A percentile compares a stretch with the other conserved stretches of the same genome.
These are phyloP conservation scores for Quercus rubra DNA, from an alignment of 306 rosid genomes.

Conservation along the genomic window DNA sequence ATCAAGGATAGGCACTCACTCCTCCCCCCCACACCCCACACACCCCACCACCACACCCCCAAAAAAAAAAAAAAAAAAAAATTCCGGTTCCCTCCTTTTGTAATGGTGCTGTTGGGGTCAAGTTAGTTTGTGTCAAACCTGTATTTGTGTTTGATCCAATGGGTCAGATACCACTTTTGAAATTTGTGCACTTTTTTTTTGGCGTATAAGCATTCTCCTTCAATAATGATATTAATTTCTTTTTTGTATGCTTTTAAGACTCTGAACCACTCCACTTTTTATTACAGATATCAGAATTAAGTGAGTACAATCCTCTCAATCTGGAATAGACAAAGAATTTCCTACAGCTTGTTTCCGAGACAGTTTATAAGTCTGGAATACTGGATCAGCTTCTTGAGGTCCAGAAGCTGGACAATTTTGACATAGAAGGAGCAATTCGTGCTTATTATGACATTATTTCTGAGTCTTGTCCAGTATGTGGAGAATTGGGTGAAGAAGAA, in stretches of 20 bases:
- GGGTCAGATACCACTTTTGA: background rate
- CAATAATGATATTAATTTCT: too few species aligned
- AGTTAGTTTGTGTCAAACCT: background rate
- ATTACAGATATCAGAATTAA: slow-evolving; percentile 62
- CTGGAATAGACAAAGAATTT: slow-evolving; percentile 48
- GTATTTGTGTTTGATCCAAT: background rate
- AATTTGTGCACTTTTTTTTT: background rate
- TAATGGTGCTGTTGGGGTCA: background rate
- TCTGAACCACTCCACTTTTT: slow-evolving; percentile 13
- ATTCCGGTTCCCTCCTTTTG: background rate
- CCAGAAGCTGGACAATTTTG: slow-evolving; percentile 81
- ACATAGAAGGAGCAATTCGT: slow-evolving; percentile 92
- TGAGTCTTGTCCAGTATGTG: slow-evolving; percentile 70
- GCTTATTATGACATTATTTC: slow-evolving; percentile 72
- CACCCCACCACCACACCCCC: too few species aligned
- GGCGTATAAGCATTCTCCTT: too few species aligned
- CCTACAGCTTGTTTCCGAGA: slow-evolving; percentile 67
- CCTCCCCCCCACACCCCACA: background rate
- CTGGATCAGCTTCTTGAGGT: slow-evolving; percentile 69
- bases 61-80: too few species aligned
- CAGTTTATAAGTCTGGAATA: slow-evolving; percentile 55
- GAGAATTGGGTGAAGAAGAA: slow-evolving; percentile 49
- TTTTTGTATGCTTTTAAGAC: slow-evolving; percentile 11
- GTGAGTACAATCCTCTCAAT: slow-evolving; percentile 84
- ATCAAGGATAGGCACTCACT: slow-evolving; percentile 57